Conservation (phyloP, 495 filamentous ascomycete genomes). For the Aspergillus nanangensis region DNA sequence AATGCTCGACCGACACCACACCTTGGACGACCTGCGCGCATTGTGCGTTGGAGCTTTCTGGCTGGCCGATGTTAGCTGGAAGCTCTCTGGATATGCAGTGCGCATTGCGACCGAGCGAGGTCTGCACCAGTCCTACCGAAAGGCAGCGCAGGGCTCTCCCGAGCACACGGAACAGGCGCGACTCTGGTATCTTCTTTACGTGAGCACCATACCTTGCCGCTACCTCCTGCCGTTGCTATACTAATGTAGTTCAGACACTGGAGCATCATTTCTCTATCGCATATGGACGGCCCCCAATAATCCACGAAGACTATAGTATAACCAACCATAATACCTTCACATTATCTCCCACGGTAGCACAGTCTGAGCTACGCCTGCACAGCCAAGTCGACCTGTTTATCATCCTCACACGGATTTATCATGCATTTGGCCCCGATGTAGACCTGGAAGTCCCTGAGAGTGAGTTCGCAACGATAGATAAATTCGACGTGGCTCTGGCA, state of each 20-base stretch:
- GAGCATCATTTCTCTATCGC: slow-evolving; percentile 55
- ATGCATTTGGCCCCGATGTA: slow-evolving; percentile 54
- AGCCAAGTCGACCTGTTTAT: slow-evolving; percentile 57
- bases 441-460: slow-evolving; percentile 47
- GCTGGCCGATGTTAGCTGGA: slow-evolving; percentile 54
- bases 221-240: neutral
- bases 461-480: slow-evolving; percentile 39
- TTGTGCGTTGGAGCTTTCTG: slow-evolving; percentile 52
- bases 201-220: slow-evolving; percentile 21
- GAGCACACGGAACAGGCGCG: slow-evolving; percentile 44
- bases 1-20: slow-evolving; percentile 48
- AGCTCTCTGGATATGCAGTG: slow-evolving; percentile 51
- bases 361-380: slow-evolving; percentile 49
- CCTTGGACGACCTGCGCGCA: slow-evolving; percentile 48
- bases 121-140: slow-evolving; percentile 47
- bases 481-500: slow-evolving; percentile 39
- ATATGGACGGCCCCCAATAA: slow-evolving; percentile 51
- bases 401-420: slow-evolving; percentile 52
- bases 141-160: slow-evolving; percentile 41
- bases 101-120: slow-evolving; percentile 52
- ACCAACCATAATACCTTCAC: slow-evolving; percentile 47
- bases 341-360: slow-evolving; percentile 35
- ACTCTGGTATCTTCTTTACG: slow-evolving; percentile 51
- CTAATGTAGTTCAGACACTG: slow-evolving; percentile 34
- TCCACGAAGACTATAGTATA: slow-evolving; percentile 51